Conservation (phyloP, 202 grass and related monocot genomes). For the Panicum virgatum region DNA sequence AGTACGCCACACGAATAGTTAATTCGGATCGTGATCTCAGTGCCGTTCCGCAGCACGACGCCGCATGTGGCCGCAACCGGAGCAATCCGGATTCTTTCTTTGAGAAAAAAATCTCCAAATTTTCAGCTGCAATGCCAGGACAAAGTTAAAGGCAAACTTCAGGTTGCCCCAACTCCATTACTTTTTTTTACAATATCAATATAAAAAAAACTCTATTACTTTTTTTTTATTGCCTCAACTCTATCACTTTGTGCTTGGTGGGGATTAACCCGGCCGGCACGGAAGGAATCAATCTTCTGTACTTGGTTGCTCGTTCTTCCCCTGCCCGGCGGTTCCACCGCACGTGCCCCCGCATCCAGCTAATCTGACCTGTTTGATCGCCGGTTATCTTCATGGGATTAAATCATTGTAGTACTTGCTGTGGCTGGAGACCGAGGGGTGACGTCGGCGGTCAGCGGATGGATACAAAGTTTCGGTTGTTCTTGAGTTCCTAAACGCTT, state of each 20-base stretch:
- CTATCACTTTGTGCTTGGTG: too few species aligned
- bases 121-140: not conserved
- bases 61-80: slow-evolving; percentile 28
- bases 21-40: slow-evolving; percentile 20
- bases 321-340: not conserved
- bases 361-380: slow-evolving; percentile 1
- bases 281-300: slow-evolving; percentile 30
- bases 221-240: too few species aligned
- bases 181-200: too few species aligned
- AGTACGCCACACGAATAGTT: not conserved
- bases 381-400: not conserved
- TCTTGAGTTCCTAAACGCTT: not conserved
- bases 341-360: slow-evolving; percentile 1
- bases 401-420: slow-evolving; percentile 13
- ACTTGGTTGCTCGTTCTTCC: not conserved
- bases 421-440: not conserved
- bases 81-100: not conserved
- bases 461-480: not conserved
- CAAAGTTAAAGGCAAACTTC: not conserved
- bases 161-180: too few species aligned
- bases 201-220: too few species aligned
- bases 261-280: not conserved
- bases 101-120: not conserved
- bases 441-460: not conserved
- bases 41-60: not conserved